Conservation (phyloP, 2,329 filamentous ascomycete species). For the Leptographium radiaticola region DNA sequence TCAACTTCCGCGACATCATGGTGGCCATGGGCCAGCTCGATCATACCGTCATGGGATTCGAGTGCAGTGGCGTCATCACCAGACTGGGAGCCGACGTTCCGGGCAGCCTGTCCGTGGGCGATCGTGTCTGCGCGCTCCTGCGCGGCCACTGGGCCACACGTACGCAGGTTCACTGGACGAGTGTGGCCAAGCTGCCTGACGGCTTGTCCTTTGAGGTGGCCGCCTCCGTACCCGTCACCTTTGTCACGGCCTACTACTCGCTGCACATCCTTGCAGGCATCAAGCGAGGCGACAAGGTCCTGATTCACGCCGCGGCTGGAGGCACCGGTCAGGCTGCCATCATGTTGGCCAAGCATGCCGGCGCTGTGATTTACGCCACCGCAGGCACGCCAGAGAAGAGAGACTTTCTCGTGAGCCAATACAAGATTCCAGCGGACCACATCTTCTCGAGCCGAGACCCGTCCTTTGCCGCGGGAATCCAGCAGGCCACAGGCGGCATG, state of each 20-base stretch:
- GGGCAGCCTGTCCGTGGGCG: conserved; percentile 16
- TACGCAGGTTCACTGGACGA: neutral
- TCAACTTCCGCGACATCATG: conserved; percentile 24
- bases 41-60: conserved; percentile 14
- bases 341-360: conserved; percentile 22
- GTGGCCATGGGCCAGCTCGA: conserved; percentile 14
- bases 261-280: conserved; percentile 26
- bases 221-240: conserved; percentile 27
- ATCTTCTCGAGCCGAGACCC: conserved; percentile 22
- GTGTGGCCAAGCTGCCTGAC: neutral
- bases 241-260: conserved; percentile 26
- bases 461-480: conserved; percentile 19
- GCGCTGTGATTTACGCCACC: conserved; percentile 29
- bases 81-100: conserved; percentile 10
- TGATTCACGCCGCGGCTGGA: conserved; percentile 26
- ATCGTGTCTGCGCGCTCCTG: conserved; percentile 14
- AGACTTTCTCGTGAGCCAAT: conserved; percentile 22
- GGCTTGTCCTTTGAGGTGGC: neutral
- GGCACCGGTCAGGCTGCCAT: conserved; percentile 27
- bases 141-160: neutral
- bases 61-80: conserved; percentile 15
- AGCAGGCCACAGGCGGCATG: conserved; percentile 15
- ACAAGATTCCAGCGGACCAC: conserved; percentile 22
- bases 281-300: conserved; percentile 22
- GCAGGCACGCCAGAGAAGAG: conserved; percentile 27